Evolutionary conservation across 176 grass and related monocot species (phyloP).

Genomic region (Cenchrus fungigraminus): DNA sequence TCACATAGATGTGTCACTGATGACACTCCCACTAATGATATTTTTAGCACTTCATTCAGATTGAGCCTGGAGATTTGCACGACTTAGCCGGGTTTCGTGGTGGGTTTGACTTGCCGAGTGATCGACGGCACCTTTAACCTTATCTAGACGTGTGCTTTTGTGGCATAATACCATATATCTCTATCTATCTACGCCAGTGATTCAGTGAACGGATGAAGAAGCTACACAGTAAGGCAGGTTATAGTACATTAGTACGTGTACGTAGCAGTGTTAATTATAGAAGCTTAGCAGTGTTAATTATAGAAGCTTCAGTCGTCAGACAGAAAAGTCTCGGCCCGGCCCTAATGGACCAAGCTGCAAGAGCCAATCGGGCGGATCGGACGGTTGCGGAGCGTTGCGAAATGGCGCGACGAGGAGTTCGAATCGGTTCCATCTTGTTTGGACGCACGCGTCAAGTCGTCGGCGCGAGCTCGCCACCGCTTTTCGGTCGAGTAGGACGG

Average conservation of each 20-base stretch:
- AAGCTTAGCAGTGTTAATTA: background rate
- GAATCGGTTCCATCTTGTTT: background rate
- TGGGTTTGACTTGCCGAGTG: slow-evolving; percentile 42
- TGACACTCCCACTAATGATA: background rate
- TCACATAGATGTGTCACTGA: background rate
- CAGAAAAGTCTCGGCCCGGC: background rate
- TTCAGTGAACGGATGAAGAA: no score
- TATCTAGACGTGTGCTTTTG: background rate
- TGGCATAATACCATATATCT: background rate
- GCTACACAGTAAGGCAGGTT: background rate
- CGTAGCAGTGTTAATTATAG: background rate
- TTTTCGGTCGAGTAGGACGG: slow-evolving; percentile 47
- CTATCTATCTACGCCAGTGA: background rate
- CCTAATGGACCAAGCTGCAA: slow-evolving; percentile 2
- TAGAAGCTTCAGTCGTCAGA: background rate
- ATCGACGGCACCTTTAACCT: background rate
- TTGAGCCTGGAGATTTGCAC: background rate
- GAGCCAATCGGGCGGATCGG: slow-evolving; percentile 21
- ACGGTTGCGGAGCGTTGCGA: slow-evolving; percentile 46
- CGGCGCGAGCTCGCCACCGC: background rate
- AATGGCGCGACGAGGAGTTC: background rate
- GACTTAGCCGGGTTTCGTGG: background rate
- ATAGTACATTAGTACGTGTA: no score
- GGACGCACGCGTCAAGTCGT: background rate
- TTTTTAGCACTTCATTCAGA: background rate